Evolutionary conservation across 1,284 basidiomycete genomes (phyloP).

Genomic region (Inonotus obliquus): DNA sequence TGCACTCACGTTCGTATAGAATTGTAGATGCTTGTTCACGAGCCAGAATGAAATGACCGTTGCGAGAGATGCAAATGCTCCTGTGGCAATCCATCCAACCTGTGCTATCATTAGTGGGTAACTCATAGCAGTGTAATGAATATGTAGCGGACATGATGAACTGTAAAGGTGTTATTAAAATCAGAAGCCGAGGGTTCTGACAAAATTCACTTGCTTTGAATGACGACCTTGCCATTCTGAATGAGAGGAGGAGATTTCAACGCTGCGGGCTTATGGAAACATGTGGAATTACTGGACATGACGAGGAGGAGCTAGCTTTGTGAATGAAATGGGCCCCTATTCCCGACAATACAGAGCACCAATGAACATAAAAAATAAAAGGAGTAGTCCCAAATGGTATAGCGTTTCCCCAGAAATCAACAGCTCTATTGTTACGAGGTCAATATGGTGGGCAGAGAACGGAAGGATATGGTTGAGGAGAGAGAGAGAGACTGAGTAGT

Average conservation of each 20-base stretch:
- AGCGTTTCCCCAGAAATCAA: no score
- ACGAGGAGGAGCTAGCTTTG: no score
- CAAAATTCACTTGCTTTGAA: slow-evolving; percentile 26
- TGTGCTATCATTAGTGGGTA: slow-evolving; percentile 27
- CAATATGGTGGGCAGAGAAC: no score
- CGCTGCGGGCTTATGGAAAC: slow-evolving; percentile 16
- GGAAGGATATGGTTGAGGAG: no score
- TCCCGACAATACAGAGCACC: no score
- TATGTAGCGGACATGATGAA: slow-evolving; percentile 12
- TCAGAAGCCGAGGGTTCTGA: neutral
- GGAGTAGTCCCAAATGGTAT: no score
- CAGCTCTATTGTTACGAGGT: no score
- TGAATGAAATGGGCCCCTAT: no score
- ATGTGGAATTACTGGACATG: slow-evolving; percentile 6
- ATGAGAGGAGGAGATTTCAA: slow-evolving; percentile 28
- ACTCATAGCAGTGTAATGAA: neutral
- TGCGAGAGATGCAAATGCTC: slow-evolving; percentile 54
- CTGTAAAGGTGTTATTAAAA: slow-evolving; percentile 3
- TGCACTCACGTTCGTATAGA: slow-evolving; percentile 61
- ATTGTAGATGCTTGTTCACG: slow-evolving; percentile 64
- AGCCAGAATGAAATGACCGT: slow-evolving; percentile 63
- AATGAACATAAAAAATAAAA: no score
- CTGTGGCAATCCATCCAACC: slow-evolving; percentile 72
- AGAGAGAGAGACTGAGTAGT: no score
- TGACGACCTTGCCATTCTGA: slow-evolving; percentile 29